Evolutionary conservation across 2,329 filamentous ascomycete species (phyloP), one percentile per base, ranked within the genome.

Genomic region (Cercospora sojina): DNA sequence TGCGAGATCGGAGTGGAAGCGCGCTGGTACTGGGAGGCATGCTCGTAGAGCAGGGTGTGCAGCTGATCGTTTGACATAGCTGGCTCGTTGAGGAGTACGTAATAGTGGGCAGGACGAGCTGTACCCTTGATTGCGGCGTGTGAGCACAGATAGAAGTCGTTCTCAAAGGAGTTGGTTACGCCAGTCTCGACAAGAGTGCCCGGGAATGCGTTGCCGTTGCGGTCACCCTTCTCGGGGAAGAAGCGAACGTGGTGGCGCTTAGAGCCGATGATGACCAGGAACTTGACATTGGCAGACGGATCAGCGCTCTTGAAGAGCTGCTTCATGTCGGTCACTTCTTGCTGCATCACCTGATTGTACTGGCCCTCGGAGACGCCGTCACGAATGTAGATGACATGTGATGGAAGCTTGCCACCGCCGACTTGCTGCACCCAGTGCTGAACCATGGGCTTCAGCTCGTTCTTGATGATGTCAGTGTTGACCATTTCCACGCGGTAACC

Each of bases 231-330:
- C 57, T 87, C 84, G 0, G 95, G 94, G 82, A 98, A 98, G 77
- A 97, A 93, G 16, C 95, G 91, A 62, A 97, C 88, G 74, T 97
- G 94, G 72, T 99, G 95, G 3, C 95, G 90, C 84, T 99, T 99
- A 1, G 91, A 93, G 1, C 91, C 93, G 55, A 98, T 86, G 47
- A 97, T 87, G 10, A 96, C 92, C 0, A 93, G 93, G 74, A 97
- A 89, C 76, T 91, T 91, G 2, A 91, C 85, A 13, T 79, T 70
- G 18, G 74, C 23, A 61, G 77, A 78, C 47, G 77, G 76, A 18
- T 77, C 77, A 35, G 74, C 70, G 18, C 59, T 61, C 64, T 71
- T 73, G 38, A 78, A 61, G 71, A 83, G 59, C 0, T 82, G 77
- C 79, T 90, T 91, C 79, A 98, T 89, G 70, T 90, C 85, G 0